Conservation (phyloP, 1,139 yeast genomes). For the Taiozyma sp. region DNA sequence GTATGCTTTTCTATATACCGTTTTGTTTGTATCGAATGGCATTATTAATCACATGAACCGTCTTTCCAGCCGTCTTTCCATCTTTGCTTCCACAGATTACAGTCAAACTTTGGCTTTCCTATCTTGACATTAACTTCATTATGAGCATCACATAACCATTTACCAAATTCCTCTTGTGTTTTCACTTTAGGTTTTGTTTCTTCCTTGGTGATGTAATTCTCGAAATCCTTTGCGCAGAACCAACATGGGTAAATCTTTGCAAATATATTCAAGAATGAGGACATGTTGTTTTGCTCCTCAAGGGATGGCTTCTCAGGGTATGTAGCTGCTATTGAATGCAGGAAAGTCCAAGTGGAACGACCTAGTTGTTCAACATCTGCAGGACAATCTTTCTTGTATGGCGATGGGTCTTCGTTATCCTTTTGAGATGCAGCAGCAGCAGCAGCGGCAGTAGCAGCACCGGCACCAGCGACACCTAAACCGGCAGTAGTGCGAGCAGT, state of each 20-base stretch:
- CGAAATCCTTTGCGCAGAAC: constrained; percentile 88
- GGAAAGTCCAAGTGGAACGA: constrained; percentile 84
- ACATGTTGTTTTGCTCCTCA: constrained; percentile 67
- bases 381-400: constrained; percentile 57
- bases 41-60: constrained; percentile 15
- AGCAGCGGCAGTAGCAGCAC: constrained; percentile 17
- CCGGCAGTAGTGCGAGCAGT: constrained; percentile 12
- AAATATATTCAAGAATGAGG: constrained; percentile 63
- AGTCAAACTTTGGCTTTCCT: constrained; percentile 83
- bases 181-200: constrained; percentile 61
- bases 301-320: constrained; percentile 70
- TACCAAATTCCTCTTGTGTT: constrained; percentile 76
- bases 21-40: background rate
- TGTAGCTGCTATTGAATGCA: constrained; percentile 87
- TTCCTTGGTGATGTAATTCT: constrained; percentile 45
- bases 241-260: constrained; percentile 90
- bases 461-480: constrained; percentile 17
- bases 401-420: constrained; percentile 6
- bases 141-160: constrained; percentile 94
- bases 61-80: constrained; percentile 81
- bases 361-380: constrained; percentile 86
- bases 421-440: constrained; percentile 18
- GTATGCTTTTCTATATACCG: background rate
- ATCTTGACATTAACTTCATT: constrained; percentile 81
- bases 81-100: constrained; percentile 85